Evolutionary conservation across 2,329 filamentous ascomycete genomes (phyloP), one percentile per base, ranked within the genome.

Genomic region (Ascomycota sp.): DNA sequence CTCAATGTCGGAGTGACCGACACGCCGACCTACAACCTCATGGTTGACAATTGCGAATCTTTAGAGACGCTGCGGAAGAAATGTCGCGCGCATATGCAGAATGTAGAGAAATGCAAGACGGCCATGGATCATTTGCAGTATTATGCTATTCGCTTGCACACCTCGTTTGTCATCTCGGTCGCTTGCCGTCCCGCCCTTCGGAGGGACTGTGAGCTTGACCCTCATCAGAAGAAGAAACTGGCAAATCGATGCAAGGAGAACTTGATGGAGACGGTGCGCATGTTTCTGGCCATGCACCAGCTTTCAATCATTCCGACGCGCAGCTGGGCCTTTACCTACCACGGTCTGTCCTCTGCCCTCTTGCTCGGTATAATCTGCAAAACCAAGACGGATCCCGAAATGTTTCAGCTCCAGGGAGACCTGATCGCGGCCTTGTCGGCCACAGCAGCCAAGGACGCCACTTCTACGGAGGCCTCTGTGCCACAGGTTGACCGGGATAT

Each of bases 221-320:
- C 53, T 0, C 42, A 53, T 1, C 67, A 75, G 39, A 70, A 69
- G 39, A 55, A 55, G 27, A 47, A 58, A 1, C 51, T 75, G 1
- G 63, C 65, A 2, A 59, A 65, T 20, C 61, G 62, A 33, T 75
- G 70, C 53, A 72, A 71, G 43, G 49, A 55, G 11, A 74, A 73
- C 41, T 52, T 75, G 19, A 66, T 66, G 5, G 69, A 75, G 43
- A 75, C 69, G 9, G 69, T 75, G 8, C 62, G 67, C 25, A 75
- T 75, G 69, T 75, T 75, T 42, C 52, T 75, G 15, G 66, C 69
- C 11, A 75, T 75, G 70, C 69, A 75, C 44, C 69, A 73, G 36
- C 51, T 75, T 20, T 74, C 69, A 2, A 65, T 71, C 7, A 74
- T 75, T 28, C 70, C 70, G 1, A 75, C 70, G 0, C 56, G 70